Evolutionary conservation across 306 rosid genomes (phyloP), one percentile per base, ranked within the genome.

Genomic region (Acacia melanoxylon): DNA sequence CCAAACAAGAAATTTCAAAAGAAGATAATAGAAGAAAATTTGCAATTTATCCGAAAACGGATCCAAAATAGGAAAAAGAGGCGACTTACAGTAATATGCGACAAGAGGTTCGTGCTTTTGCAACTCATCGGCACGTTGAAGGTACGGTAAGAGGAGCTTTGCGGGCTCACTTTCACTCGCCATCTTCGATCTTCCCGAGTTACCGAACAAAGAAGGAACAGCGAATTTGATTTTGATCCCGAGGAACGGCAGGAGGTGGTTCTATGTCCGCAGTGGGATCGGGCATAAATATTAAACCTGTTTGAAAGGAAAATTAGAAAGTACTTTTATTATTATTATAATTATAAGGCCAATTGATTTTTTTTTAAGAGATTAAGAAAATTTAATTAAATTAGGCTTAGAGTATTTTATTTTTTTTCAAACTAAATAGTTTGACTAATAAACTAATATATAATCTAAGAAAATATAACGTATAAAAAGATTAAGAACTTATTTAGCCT

Each of bases 101-200:
- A 93, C 97, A 75, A 94, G 97, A 68, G 94, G 97, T 72, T 96
- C 99, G 84, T 93, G 99, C 85, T 96, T 96, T 90, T 94, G 99
- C 85, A 96, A 80, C 87, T 96, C 99, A 89, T 96, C 99, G 65
- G 99, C 99, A 63, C 99, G 99, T 87, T 96, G 99, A 80, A 96
- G 98, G 88, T 96, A 96, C 15, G 99, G 99, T 63, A 96, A 72
- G 35, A 96, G 91, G n/a, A 88, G 89, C 93, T 96, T 96, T 74
- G 97, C 99, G 8, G 99, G 99, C 82, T 96, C 99, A 87, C 83
- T 92, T 27, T 96, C 99, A 91, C 85, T 88, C 80, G 91, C 95
- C 99, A 94, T 93, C 78, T 62, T 42, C n/a, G 80, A 79, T 37
- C 20, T 12, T 51, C 41, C 6, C 29, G 19, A 10, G 65, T 45